Evolutionary conservation across 2,329 filamentous ascomycete species (phyloP).

Genomic region (Fusarium sp.): DNA sequence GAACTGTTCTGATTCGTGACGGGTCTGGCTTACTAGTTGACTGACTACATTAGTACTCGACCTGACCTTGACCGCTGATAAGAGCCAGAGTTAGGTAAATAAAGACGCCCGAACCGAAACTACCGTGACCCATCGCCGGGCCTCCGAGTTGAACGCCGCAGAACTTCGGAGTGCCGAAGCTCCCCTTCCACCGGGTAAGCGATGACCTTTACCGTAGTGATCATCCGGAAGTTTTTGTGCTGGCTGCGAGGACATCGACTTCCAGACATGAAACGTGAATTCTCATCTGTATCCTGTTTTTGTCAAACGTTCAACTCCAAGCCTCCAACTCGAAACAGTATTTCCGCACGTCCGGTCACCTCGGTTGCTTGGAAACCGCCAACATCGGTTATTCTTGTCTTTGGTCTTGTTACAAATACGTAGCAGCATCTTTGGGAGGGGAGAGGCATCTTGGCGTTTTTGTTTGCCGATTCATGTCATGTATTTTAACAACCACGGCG

Average conservation of each 20-base stretch:
- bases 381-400: slow-evolving; percentile 34
- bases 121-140: slow-evolving; percentile 40
- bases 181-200: slow-evolving; percentile 42
- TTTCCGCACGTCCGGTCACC: slow-evolving; percentile 44
- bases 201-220: slow-evolving; percentile 2
- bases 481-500: background rate
- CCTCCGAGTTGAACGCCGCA: slow-evolving; percentile 34
- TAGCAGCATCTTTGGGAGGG: slow-evolving; percentile 3
- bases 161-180: slow-evolving; percentile 44
- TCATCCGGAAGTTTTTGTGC: slow-evolving; percentile 7
- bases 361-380: slow-evolving; percentile 31
- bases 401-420: slow-evolving; percentile 1
- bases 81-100: background rate
- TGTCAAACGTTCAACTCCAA: background rate
- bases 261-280: slow-evolving; percentile 20
- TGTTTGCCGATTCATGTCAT: slow-evolving; percentile 20
- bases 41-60: background rate
- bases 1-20: background rate
- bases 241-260: slow-evolving; percentile 9
- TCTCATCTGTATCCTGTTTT: slow-evolving; percentile 9
- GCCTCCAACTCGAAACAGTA: slow-evolving; percentile 11
- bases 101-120: slow-evolving; percentile 33
- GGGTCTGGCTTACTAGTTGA: background rate
- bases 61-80: background rate
- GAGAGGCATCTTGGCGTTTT: slow-evolving; percentile 11